Base-by-base conservation (phyloP, 2,329 filamentous ascomycete genomes). In the Cladophialophora exuberans region DNA sequence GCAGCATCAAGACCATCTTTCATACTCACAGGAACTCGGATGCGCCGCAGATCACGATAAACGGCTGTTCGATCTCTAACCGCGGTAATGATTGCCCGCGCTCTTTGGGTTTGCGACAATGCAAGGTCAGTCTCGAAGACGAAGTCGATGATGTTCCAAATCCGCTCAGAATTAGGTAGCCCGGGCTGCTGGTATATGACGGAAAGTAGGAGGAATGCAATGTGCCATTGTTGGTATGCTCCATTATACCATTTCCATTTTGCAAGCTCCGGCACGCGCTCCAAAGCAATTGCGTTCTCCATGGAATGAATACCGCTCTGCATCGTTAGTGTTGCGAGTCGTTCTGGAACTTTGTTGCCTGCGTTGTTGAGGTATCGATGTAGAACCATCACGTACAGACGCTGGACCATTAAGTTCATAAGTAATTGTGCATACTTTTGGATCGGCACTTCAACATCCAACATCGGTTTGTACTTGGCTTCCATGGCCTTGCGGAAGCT, bases 151-250 rank as follows among this genome's bases (percentile, higher is more conserved):
- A 84, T 87, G 28, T 75, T 73, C 87, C 88, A 90, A 54, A 90
- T 87, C 6, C 87, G 80, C 20, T 81, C 78, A 1, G 83, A 83
- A 57, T 87, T 79, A 46, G 77, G 77, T 43, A 79, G 76, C 49
- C 79, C 72, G 0, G 83, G 81, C 35, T 79, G 77, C 42, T 80
- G 79, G 66, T 84, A 87, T 3, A 89, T 72, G 66, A 91, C 87
- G 18, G 83, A 80, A 5, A 89, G 76, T 18, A 92, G 74, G 1
- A 91, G 76, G 26, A 91, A 76, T 0, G 87, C 85, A 3, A 81
- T 79, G 65, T 90, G 88, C 67, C 86, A 89, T 66, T 90, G 87
- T 58, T 88, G 85, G 60, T 87, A 82, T 4, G 88, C 86, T 3
- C 87, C 86, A 10, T 75, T 65, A 62, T 90, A 90, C 88, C 88